These are phyloP conservation scores for Austropuccinia psidii DNA, from an alignment of 1,284 basidiomycete genomes.

Conservation along the genomic window DNA sequence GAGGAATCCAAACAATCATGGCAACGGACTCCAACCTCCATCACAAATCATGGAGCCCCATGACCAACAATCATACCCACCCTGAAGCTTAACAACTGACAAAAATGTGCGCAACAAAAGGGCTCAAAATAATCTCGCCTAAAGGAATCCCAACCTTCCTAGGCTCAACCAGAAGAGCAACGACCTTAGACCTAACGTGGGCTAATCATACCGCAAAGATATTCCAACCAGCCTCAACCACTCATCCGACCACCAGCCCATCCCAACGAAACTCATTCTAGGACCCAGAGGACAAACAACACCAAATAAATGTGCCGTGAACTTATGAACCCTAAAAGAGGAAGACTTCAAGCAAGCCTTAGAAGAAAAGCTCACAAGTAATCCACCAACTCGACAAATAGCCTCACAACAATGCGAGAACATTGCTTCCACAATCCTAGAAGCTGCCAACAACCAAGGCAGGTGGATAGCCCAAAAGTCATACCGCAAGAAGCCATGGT, in stretches of 20 bases:
- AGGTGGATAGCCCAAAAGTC: no score
- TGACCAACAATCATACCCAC: background rate
- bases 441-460: no score
- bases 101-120: background rate
- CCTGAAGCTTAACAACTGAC: background rate
- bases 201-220: background rate
- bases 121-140: background rate
- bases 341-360: no score
- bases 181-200: background rate
- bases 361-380: no score
- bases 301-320: no score
- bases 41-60: background rate
- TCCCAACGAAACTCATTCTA: background rate
- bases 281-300: no score
- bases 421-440: no score
- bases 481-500: no score
- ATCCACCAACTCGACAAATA: no score
- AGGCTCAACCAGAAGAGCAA: background rate
- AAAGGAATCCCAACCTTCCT: conserved; percentile 12
- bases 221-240: background rate
- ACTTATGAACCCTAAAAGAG: no score
- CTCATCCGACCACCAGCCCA: background rate
- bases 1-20: background rate
- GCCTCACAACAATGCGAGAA: no score
- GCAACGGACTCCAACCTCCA: conserved; percentile 14